Percentiles rank a stretch among this genome's conserved stretches.
These are phyloP conservation scores for Amanita polypyramis DNA, from an alignment of 768 basidiomycete genomes.

Conservation along the genomic window DNA sequence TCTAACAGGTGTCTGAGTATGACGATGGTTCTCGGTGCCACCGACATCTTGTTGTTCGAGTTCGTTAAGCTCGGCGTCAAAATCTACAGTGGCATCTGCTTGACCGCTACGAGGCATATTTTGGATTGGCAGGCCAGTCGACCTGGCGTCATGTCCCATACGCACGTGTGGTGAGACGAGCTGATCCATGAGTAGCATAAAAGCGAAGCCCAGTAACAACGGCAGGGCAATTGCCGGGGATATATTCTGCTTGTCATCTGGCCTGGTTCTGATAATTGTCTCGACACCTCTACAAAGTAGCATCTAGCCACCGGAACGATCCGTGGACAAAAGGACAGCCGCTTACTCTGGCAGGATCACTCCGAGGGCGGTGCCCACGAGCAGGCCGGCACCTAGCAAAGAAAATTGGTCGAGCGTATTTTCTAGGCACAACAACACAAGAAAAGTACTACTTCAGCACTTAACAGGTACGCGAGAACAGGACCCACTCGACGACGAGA, in stretches of 20 bases:
- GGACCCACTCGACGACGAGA: constrained; percentile 58
- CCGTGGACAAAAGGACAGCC: not conserved
- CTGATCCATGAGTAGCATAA: constrained; percentile 66
- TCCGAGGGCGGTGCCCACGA: constrained; percentile 83
- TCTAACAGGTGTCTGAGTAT: constrained; percentile 15
- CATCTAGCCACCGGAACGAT: not conserved
- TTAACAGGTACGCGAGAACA: constrained; percentile 5
- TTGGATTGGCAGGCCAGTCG: constrained; percentile 5
- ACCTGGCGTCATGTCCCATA: constrained; percentile 13
- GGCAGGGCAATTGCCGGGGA: constrained; percentile 49
- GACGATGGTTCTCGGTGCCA: not conserved
- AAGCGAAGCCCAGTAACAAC: constrained; percentile 47
- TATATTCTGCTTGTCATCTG: constrained; percentile 26
- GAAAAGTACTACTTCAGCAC: not conserved
- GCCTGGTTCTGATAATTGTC: constrained; percentile 30
- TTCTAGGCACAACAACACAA: constrained; percentile 15
- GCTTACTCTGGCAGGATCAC: constrained; percentile 92
- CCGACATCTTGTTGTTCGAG: constrained; percentile 24
- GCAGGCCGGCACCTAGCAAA: constrained; percentile 68
- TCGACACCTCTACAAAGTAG: constrained; percentile 57
- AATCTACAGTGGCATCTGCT: constrained; percentile 29
- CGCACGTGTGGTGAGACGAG: constrained; percentile 43
- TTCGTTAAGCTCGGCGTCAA: constrained; percentile 56
- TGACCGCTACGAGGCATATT: constrained; percentile 5
- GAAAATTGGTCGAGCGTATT: constrained; percentile 31